A percentile compares a stretch with the other conserved stretches of the same genome.
Conservation (phyloP, 176 grass and related monocot species). For the Rhipidocladum racemiflorum region DNA sequence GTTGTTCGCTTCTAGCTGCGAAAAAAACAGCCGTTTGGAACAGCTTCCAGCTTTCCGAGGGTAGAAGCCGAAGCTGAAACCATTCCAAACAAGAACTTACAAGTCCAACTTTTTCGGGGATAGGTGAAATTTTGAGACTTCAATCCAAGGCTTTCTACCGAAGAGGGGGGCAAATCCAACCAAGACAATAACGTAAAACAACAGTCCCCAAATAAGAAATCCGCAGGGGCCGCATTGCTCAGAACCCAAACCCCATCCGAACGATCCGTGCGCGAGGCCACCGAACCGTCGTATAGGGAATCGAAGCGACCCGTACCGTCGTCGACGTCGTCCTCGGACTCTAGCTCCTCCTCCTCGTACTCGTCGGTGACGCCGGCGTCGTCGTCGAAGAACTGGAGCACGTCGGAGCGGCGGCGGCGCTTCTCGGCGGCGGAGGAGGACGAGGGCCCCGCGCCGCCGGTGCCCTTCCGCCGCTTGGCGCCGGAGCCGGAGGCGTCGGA, state of each 20-base stretch:
- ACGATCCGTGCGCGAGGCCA: neutral
- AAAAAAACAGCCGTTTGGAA: too few species aligned
- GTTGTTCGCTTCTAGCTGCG: too few species aligned
- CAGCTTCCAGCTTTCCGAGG: too few species aligned
- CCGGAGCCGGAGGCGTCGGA: neutral
- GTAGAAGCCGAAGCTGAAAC: too few species aligned
- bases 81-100: too few species aligned
- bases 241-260: constrained; percentile 9
- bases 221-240: neutral
- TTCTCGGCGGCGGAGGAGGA: constrained; percentile 30
- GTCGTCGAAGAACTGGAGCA: constrained; percentile 74
- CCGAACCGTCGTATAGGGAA: neutral
- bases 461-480: constrained; percentile 36
- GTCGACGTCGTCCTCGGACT: constrained; percentile 36
- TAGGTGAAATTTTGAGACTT: neutral
- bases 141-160: neutral
- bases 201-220: neutral
- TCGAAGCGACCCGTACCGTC: constrained; percentile 31
- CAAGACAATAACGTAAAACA: neutral
- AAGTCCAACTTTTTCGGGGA: neutral
- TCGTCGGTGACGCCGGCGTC: constrained; percentile 49
- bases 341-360: constrained; percentile 42
- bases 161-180: neutral
- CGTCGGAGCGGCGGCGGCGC: constrained; percentile 49
- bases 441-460: constrained; percentile 26